phyloP scores from a whole-genome alignment of 306 rosid genomes.

The Prosopis cineraria region DNA sequence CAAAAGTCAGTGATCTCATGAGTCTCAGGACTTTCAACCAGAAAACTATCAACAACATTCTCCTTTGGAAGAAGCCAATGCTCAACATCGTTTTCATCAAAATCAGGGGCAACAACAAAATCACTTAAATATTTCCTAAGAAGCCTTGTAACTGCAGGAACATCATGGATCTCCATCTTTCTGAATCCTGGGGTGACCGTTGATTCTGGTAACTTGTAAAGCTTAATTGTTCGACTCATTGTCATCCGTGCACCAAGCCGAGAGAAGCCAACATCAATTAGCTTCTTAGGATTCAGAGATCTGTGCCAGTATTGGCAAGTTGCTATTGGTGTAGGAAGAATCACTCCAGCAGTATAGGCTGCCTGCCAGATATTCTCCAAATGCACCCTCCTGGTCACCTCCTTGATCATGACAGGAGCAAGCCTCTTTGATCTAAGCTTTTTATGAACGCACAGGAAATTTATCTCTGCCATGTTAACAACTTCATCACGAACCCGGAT shows the following conservation, averaged over 20 bases:
- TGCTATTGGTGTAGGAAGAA: slow-evolving; percentile 89
- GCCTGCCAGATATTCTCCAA: slow-evolving; percentile 97
- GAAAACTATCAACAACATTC: slow-evolving; percentile 77
- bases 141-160: slow-evolving; percentile 88
- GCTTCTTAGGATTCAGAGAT: slow-evolving; percentile 92
- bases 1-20: slow-evolving; percentile 92
- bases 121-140: slow-evolving; percentile 73
- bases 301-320: slow-evolving; percentile 98
- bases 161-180: slow-evolving; percentile 83
- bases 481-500: slow-evolving; percentile 70
- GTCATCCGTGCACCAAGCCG: slow-evolving; percentile 99
- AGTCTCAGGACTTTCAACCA: slow-evolving; percentile 88
- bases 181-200: slow-evolving; percentile 83
- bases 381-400: slow-evolving; percentile 96
- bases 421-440: slow-evolving; percentile 96
- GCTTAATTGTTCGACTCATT: slow-evolving; percentile 93
- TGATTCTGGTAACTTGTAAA: slow-evolving; percentile 87
- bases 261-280: slow-evolving; percentile 95
- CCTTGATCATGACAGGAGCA: slow-evolving; percentile 99
- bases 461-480: slow-evolving; percentile 92
- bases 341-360: slow-evolving; percentile 92
- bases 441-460: slow-evolving; percentile 91
- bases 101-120: slow-evolving; percentile 81
- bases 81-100: slow-evolving; percentile 88
- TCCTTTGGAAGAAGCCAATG: slow-evolving; percentile 95